phyloP scores from a whole-genome alignment of 2,329 filamentous ascomycete genomes.

The Alternaria rosae region DNA sequence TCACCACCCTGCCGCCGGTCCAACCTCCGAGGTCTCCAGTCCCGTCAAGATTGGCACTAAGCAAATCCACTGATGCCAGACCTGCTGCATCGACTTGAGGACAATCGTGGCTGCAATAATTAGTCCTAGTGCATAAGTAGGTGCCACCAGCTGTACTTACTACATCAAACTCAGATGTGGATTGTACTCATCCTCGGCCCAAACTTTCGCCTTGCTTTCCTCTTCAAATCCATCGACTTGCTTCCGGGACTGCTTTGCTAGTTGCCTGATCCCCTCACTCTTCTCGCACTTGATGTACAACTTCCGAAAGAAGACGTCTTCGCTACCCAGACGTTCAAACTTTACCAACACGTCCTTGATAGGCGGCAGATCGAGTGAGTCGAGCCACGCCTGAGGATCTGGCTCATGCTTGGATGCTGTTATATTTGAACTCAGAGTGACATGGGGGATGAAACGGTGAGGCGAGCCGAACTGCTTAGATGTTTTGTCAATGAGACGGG shows the following conservation, averaged over 20 bases:
- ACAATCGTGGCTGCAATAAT: constrained; percentile 34
- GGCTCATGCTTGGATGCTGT: constrained; percentile 27
- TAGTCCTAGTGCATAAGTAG: background rate
- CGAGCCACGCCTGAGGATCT: constrained; percentile 50
- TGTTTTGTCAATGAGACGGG: constrained; percentile 45
- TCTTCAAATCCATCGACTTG: constrained; percentile 36
- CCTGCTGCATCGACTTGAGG: constrained; percentile 27
- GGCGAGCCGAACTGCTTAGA: constrained; percentile 47
- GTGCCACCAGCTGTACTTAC: constrained; percentile 41
- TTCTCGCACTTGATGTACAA: constrained; percentile 49
- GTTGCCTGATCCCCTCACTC: constrained; percentile 26
- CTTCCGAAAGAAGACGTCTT: constrained; percentile 51
- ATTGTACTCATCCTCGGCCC: constrained; percentile 43
- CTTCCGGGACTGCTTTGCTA: constrained; percentile 40
- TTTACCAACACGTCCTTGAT: constrained; percentile 28
- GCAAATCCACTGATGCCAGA: constrained; percentile 32
- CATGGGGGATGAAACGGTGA: constrained; percentile 51
- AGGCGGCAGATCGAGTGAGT: constrained; percentile 34
- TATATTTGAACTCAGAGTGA: constrained; percentile 53
- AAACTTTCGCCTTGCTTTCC: constrained; percentile 31
- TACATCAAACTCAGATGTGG: constrained; percentile 54
- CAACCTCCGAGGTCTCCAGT: constrained; percentile 37
- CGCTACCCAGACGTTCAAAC: constrained; percentile 44
- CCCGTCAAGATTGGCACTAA: constrained; percentile 34
- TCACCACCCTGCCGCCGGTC: constrained; percentile 49